Percentiles rank a stretch among this genome's conserved stretches.
Evolutionary conservation across 2,329 filamentous ascomycete genomes (phyloP).

Genomic region (Fusarium veterinarium): DNA sequence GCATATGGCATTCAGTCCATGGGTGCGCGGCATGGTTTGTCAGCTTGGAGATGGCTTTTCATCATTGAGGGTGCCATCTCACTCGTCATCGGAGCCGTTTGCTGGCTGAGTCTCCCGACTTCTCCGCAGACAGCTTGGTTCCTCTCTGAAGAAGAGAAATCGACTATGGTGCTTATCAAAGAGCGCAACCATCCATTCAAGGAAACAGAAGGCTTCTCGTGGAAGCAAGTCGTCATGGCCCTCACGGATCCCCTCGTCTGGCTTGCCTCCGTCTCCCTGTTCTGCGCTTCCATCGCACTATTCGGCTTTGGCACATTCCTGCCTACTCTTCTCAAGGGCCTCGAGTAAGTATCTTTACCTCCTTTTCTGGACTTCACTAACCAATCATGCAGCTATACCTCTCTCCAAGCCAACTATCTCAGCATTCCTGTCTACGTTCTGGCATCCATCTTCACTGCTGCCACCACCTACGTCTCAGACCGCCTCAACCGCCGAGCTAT

Average conservation of each 20-base stretch:
- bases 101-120: conserved; percentile 58
- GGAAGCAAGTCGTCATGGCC: conserved; percentile 39
- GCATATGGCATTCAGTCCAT: conserved; percentile 52
- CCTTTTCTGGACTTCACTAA: not conserved
- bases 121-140: conserved; percentile 58
- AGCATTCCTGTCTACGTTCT: conserved; percentile 51
- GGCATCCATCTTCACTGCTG: conserved; percentile 33
- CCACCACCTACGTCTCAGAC: conserved; percentile 32
- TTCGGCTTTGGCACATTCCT: conserved; percentile 52
- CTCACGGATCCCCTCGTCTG: conserved; percentile 47
- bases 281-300: conserved; percentile 43
- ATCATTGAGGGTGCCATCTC: conserved; percentile 57
- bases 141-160: conserved; percentile 54
- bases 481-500: conserved; percentile 41
- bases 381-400: conserved; percentile 16
- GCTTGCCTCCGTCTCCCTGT: conserved; percentile 38
- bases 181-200: not conserved
- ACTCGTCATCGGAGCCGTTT: conserved; percentile 43
- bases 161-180: conserved; percentile 44
- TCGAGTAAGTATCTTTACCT: conserved; percentile 40
- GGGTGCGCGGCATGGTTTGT: conserved; percentile 57
- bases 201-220: conserved; percentile 33
- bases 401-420: conserved; percentile 50
- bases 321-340: conserved; percentile 50
- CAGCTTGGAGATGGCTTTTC: conserved; percentile 64